Evolutionary conservation across 129 eudicot genomes (phyloP).

Genomic region (Chrysanthemum lavandulifolium): DNA sequence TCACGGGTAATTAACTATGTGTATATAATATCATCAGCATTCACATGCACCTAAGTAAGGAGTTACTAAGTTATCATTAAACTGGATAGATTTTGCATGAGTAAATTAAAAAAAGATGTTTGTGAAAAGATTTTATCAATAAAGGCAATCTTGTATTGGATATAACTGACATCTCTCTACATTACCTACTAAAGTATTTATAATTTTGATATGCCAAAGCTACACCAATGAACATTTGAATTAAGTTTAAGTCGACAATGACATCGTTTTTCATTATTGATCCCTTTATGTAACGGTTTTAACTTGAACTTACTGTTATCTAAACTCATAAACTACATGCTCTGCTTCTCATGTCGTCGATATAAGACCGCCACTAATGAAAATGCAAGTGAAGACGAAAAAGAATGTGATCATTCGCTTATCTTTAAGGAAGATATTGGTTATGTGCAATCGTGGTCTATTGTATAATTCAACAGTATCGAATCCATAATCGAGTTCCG

Average conservation of each 20-base stretch:
- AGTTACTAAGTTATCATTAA: not conserved
- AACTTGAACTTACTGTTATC: not conserved
- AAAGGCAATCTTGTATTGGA: not conserved
- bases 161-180: not conserved
- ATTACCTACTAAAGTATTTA: not conserved
- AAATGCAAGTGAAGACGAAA: constrained; percentile 35
- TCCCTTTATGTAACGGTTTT: not conserved
- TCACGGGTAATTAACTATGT: constrained; percentile 51
- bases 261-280: not conserved
- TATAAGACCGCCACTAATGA: constrained; percentile 34
- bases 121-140: not conserved
- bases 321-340: not conserved
- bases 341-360: constrained; percentile 41
- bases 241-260: not conserved
- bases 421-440: constrained; percentile 88
- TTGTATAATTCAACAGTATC: constrained; percentile 65
- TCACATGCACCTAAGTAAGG: not conserved
- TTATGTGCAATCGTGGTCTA: constrained; percentile 74
- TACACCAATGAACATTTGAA: not conserved
- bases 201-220: not conserved
- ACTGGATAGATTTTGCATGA: not conserved
- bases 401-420: constrained; percentile 85
- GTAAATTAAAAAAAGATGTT: not conserved
- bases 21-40: constrained; percentile 12
- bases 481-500: constrained; percentile 78